phyloP scores from a whole-genome alignment of 1,284 basidiomycete genomes.

The Rhizoctonia solani region DNA sequence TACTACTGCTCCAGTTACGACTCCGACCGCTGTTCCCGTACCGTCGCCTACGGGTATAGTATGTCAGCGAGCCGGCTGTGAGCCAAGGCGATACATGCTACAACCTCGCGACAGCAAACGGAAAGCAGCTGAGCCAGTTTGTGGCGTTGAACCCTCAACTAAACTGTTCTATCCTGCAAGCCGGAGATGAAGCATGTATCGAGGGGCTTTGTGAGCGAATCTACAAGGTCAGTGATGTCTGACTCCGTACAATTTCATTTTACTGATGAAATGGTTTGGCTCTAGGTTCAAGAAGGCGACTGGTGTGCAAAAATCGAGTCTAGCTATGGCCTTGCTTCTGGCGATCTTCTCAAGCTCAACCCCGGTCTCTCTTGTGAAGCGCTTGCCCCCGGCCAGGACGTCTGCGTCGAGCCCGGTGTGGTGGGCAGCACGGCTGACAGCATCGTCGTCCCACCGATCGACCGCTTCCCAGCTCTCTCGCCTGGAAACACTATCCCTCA shows the following conservation, averaged over 20 bases:
- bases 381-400: neutral
- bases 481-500: constrained; percentile 1
- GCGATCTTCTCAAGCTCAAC: constrained; percentile 2
- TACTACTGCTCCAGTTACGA: neutral
- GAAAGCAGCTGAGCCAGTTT: constrained; percentile 2
- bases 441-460: neutral
- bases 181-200: constrained; percentile 1
- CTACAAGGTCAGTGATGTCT: too few species aligned
- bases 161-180: neutral
- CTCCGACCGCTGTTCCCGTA: neutral
- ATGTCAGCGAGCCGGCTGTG: too few species aligned
- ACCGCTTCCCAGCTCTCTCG: constrained; percentile 2
- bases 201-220: neutral
- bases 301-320: constrained; percentile 27
- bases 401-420: neutral
- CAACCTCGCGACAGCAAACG: constrained; percentile 17
- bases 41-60: neutral
- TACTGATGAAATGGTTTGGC: neutral
- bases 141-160: neutral
- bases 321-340: neutral
- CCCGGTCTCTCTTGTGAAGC: constrained; percentile 6
- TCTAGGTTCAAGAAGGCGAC: constrained; percentile 24
- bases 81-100: constrained; percentile 17
- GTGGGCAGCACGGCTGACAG: neutral
- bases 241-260: neutral